Evolutionary conservation across 306 rosid genomes (phyloP).

Genomic region (Cercis canadensis): DNA sequence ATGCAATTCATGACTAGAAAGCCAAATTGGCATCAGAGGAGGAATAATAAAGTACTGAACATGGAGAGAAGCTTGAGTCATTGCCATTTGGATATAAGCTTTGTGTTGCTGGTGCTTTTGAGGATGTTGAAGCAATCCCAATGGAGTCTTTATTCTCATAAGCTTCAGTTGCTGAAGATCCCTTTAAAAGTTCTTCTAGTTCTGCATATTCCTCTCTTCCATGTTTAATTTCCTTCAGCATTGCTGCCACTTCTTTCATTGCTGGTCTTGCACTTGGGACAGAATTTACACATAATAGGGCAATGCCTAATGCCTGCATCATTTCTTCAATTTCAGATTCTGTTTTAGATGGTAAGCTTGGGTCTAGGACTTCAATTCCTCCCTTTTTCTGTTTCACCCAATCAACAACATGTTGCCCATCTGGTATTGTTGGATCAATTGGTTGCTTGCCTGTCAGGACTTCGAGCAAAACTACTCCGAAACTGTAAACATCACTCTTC

Average conservation of each 20-base stretch:
- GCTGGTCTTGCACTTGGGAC: conserved; percentile 63
- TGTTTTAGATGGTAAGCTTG: conserved; percentile 42
- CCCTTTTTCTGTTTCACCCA: conserved; percentile 62
- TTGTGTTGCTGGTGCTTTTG: conserved; percentile 42
- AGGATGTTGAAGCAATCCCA: conserved; percentile 45
- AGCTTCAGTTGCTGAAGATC: conserved; percentile 38
- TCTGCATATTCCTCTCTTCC: conserved; percentile 60
- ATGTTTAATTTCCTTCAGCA: conserved; percentile 63
- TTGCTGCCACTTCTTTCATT: conserved; percentile 68
- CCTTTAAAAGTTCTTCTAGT: conserved; percentile 58
- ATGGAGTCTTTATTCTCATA: conserved; percentile 24
- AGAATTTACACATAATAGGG: conserved; percentile 56
- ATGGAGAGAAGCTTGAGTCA: conserved; percentile 52
- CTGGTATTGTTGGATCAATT: conserved; percentile 68
- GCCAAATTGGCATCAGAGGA: conserved; percentile 35
- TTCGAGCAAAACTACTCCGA: conserved; percentile 62
- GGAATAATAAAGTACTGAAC: conserved; percentile 32
- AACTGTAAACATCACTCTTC: conserved; percentile 71
- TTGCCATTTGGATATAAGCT: conserved; percentile 49
- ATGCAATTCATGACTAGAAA: conserved; percentile 9
- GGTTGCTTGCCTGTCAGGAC: conserved; percentile 72
- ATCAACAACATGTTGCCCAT: conserved; percentile 60
- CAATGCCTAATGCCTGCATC: conserved; percentile 65
- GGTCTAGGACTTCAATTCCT: conserved; percentile 54
- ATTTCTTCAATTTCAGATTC: conserved; percentile 63